Evolutionary conservation across 2,329 filamentous ascomycete species (phyloP).

Genomic region (Hortaea werneckii): DNA sequence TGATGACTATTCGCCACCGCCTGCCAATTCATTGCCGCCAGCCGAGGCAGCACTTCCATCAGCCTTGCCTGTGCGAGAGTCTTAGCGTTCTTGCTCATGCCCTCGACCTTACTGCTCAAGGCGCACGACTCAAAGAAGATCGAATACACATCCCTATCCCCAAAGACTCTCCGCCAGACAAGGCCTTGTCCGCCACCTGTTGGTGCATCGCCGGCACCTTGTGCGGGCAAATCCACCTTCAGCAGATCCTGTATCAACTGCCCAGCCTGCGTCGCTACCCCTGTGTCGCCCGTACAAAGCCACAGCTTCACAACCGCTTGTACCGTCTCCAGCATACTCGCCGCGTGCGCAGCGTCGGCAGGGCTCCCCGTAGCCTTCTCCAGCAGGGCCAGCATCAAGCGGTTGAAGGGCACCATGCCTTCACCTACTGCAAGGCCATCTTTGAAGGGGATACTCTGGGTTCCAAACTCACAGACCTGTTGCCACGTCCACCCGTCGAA

Average conservation of each 20-base stretch:
- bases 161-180: conserved; percentile 53
- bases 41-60: conserved; percentile 46
- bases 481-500: conserved; percentile 21
- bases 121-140: conserved; percentile 48
- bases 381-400: conserved; percentile 45
- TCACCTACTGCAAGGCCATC: conserved; percentile 43
- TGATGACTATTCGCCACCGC: conserved; percentile 42
- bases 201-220: conserved; percentile 17
- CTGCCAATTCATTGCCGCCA: conserved; percentile 46
- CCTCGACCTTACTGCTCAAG: conserved; percentile 20
- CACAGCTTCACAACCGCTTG: conserved; percentile 47
- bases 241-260: conserved; percentile 45
- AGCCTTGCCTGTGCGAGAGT: conserved; percentile 52
- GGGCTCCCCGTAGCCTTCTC: conserved; percentile 43
- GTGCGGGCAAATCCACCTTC: conserved; percentile 15
- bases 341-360: conserved; percentile 48
- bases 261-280: conserved; percentile 44
- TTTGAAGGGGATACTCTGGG: conserved; percentile 34
- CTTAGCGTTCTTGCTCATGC: conserved; percentile 38
- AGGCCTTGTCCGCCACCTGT: conserved; percentile 37
- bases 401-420: conserved; percentile 40
- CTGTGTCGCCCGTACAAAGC: conserved; percentile 47
- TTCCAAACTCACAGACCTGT: conserved; percentile 8
- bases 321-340: conserved; percentile 46
- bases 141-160: conserved; percentile 48